Evolutionary conservation across 345 rosid species (phyloP), one percentile per base, ranked within the genome.

Genomic region (Brassica juncea): DNA sequence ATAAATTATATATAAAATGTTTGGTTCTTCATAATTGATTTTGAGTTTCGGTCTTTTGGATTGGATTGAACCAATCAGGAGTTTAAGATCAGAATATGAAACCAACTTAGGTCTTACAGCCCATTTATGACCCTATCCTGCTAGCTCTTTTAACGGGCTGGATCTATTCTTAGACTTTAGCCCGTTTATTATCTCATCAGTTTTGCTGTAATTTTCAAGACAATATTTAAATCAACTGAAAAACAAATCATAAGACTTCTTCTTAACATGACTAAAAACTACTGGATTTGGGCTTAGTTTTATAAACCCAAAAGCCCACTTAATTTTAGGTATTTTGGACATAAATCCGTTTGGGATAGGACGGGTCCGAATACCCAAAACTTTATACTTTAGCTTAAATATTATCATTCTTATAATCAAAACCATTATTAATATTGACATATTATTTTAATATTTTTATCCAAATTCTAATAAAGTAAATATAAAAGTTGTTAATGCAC

Each of bases 111-210:
- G 12, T 28, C n/a, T 8, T 19, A 5, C 44, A 66, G 80, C 74
- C 74, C 68, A 32, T 68, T 8, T 68, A 1, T 16, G 9, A 6
- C 3, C 32, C 23, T 8, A 16, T 15, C 23, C 9, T 47, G 23
- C 31, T 28, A 75, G 14, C 57, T 49, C 2, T 21, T 6, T 0
- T 62, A 39, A 52, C 35, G 81, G 81, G 76, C 76, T 30, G n/a
- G 11, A 25, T 9, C 2, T 54, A 8, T 12, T 57, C 2, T 6
- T 39, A 68, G 47, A 59, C 60, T 34, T 35, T 59, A 59, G 61
- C 79, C 73, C 66, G 8, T 34, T 66, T 57, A 9, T 16, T 6
- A 67, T 3, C 23, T 14, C 28, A 34, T 55, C 25, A 37, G 4
- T 49, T 49, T 14, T 49, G 55, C 7, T 14, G 19, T 14, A 49